Conservation (phyloP, 371 early-diverging fungal species). For the Mucor lusitanicus region DNA sequence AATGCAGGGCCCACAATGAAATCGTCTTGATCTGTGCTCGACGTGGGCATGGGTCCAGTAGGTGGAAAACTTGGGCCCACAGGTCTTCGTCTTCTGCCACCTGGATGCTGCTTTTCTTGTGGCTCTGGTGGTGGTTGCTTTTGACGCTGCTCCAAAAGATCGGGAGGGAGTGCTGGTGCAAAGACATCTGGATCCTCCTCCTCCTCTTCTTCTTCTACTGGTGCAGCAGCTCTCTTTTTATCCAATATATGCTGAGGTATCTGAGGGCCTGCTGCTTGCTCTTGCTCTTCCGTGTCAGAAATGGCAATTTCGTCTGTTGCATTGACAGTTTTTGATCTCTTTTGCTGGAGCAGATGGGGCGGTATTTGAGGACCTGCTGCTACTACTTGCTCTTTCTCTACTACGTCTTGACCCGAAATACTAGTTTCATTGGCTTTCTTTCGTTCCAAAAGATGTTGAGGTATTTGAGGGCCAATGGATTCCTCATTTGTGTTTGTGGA, state of each 20-base stretch:
- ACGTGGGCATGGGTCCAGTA: constrained; percentile 17
- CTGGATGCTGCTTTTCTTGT: not conserved
- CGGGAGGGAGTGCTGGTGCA: constrained; percentile 62
- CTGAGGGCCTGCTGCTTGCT: constrained; percentile 22
- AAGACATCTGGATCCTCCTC: constrained; percentile 42
- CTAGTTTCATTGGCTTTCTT: not conserved
- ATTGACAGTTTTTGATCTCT: not conserved
- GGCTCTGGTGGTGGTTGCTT: constrained; percentile 12
- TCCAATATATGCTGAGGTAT: constrained; percentile 25
- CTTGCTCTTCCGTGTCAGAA: constrained; percentile 8
- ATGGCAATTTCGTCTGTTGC: not conserved
- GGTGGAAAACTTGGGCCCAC: constrained; percentile 49
- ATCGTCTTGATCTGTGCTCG: constrained; percentile 39
- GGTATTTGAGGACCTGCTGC: constrained; percentile 40
- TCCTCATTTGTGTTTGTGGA: not conserved
- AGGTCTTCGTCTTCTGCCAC: constrained; percentile 38
- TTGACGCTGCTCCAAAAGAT: constrained; percentile 46
- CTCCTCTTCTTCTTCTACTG: not conserved
- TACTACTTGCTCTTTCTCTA: not conserved
- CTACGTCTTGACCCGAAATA: not conserved
- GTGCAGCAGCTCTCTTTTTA: constrained; percentile 1
- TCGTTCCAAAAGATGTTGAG: not conserved
- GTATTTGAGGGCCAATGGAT: constrained; percentile 16
- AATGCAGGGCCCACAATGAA: constrained; percentile 55
- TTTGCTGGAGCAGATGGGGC: constrained; percentile 24